Evolutionary conservation across 2,329 filamentous ascomycete species (phyloP).

Genomic region (Myriosclerotinia duriaeana): DNA sequence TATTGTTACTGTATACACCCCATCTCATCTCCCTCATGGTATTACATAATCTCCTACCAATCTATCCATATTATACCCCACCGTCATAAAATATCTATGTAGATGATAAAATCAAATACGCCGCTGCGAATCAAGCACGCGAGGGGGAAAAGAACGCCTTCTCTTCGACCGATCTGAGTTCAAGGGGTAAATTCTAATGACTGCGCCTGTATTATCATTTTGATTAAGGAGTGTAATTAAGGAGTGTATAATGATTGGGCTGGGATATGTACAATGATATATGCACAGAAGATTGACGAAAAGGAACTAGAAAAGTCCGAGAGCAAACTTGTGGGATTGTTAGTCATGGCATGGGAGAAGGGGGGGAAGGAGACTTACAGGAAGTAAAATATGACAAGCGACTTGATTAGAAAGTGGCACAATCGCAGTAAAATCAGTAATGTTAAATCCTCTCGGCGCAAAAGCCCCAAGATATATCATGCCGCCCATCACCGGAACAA

Average conservation of each 20-base stretch:
- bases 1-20: not conserved
- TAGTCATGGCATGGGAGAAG: not conserved
- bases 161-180: not conserved
- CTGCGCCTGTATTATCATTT: not conserved
- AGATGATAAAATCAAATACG: not conserved
- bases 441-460: slow-evolving; percentile 50
- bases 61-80: not conserved
- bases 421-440: slow-evolving; percentile 58
- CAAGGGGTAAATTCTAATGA: not conserved
- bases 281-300: no score
- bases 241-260: not conserved
- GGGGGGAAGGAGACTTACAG: slow-evolving; percentile 20
- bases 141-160: not conserved
- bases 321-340: slow-evolving; percentile 24
- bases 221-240: not conserved
- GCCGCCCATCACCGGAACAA: slow-evolving; percentile 30
- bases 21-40: not conserved
- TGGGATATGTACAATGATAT: not conserved
- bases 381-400: slow-evolving; percentile 30
- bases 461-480: slow-evolving; percentile 36
- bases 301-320: slow-evolving; percentile 25
- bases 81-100: not conserved
- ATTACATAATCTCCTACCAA: not conserved
- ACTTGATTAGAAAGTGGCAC: slow-evolving; percentile 52
- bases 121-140: not conserved